Conservation (phyloP, 768 basidiomycete genomes). For the Xerocomellus amylosporus region DNA sequence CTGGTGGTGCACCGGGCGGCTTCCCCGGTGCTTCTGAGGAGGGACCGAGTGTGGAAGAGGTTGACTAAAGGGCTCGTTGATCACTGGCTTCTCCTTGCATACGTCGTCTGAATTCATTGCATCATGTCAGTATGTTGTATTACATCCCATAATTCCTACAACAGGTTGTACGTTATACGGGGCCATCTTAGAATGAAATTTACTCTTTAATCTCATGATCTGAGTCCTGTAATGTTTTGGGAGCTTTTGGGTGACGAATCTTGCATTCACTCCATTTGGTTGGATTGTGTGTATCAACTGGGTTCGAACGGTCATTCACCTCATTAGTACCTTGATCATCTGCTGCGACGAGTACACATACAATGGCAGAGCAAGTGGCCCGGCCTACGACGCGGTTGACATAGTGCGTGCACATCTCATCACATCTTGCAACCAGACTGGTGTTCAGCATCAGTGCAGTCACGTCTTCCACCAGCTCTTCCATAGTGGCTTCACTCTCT, state of each 20-base stretch:
- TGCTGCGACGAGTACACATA: not conserved
- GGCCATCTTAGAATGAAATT: constrained; percentile 32
- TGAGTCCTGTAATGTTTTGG: not conserved
- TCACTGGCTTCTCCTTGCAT: constrained; percentile 19
- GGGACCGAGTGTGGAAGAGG: constrained; percentile 90
- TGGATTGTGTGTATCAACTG: not conserved
- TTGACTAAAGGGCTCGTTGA: constrained; percentile 53
- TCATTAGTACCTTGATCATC: not conserved
- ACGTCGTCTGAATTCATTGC: constrained; percentile 21
- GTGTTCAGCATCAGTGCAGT: constrained; percentile 27
- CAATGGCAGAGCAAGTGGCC: constrained; percentile 27
- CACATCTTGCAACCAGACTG: not conserved
- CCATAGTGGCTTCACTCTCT: constrained; percentile 49
- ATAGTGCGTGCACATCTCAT: constrained; percentile 20
- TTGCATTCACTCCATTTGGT: not conserved
- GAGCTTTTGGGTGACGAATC: not conserved
- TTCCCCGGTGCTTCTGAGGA: constrained; percentile 72
- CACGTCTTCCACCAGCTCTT: constrained; percentile 46
- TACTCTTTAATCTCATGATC: not conserved
- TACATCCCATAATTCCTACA: constrained; percentile 27
- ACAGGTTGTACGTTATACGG: constrained; percentile 30
- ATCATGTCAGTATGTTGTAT: constrained; percentile 33
- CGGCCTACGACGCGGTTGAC: constrained; percentile 25
- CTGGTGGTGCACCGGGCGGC: constrained; percentile 58
- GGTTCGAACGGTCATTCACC: not conserved